Base-by-base conservation (phyloP, 768 basidiomycete genomes). In the Leucosporidium yakuticum region DNA sequence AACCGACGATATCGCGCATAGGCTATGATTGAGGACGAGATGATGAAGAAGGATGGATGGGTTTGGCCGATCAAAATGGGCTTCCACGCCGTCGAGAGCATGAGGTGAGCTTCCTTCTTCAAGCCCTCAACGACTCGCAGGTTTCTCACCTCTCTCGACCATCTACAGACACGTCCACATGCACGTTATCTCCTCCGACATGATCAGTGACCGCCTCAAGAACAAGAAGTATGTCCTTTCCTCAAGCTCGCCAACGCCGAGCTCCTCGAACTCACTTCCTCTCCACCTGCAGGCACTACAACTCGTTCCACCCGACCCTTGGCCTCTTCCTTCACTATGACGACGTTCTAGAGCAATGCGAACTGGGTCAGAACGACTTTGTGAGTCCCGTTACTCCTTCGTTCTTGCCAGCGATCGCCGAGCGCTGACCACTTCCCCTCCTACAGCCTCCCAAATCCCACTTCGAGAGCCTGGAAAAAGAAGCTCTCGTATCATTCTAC, bases 81-180 rank as follows among this genome's bases (percentile, higher is more conserved):
- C 4, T 80, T 80, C 60, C 79, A 80, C 61, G 79, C 79, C 23
- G 74, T 77, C n/a, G 79, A 79, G 21, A 77, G 76, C 25, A 79
- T 80, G 78, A 74, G 74, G 79, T 79, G 31, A 47, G 49, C 44
- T 36, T 11, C 23, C 29, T 20, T 5, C 44, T 11, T 47, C 12
- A 2, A 12, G 4, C 1, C 1, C 19, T 1, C 15, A 1, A 5
- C 15, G 47, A 15, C 62, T 36, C 51, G n/a, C 8, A 31, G 44
- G 32, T 23, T 8, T 19, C 11, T 4, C 12, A 19, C 4, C 21
- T 20, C 55, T 4, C 44, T 21, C 39, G 11, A 23, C 32, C 23
- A 2, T 48, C 50, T 8, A 70, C 50, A 60, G 39, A 12, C 71
- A 69, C 29, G 64, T 68, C 20, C 73, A 73, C 31, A 49, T 79